phyloP scores from a whole-genome alignment of 1,139 yeast species.

The Blastobotrys persicus region DNA sequence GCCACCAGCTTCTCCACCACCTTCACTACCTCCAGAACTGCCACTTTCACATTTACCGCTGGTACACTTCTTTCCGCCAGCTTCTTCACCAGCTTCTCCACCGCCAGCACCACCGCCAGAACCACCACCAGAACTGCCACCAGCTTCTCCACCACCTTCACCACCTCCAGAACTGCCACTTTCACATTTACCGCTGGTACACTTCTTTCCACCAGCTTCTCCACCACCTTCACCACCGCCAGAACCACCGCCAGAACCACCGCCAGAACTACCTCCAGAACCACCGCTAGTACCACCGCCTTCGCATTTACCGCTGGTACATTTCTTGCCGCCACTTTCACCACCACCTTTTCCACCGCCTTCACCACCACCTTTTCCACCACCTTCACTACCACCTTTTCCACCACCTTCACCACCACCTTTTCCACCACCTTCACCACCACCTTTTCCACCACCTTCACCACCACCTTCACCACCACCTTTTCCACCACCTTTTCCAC shows the following conservation, averaged over 20 bases:
- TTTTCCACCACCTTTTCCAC: not conserved
- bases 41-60: no score
- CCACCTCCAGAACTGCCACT: not conserved
- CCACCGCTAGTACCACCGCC: not conserved
- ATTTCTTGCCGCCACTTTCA: not conserved
- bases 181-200: not conserved
- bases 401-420: not conserved
- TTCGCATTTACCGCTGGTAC: not conserved
- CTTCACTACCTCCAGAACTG: no score
- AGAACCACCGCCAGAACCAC: not conserved
- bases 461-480: not conserved
- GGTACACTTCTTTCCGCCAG: no score
- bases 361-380: not conserved
- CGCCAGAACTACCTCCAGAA: not conserved
- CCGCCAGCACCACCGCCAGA: not conserved
- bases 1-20: no score
- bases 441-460: conserved; percentile 1
- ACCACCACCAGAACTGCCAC: not conserved
- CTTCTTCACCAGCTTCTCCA: no score
- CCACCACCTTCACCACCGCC: conserved; percentile 1
- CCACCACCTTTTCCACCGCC: not conserved
- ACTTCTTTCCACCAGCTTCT: not conserved
- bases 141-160: not conserved
- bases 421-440: not conserved
- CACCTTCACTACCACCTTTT: not conserved